Evolutionary conservation across 495 filamentous ascomycete genomes (phyloP).

Genomic region (Xylaria scruposa): DNA sequence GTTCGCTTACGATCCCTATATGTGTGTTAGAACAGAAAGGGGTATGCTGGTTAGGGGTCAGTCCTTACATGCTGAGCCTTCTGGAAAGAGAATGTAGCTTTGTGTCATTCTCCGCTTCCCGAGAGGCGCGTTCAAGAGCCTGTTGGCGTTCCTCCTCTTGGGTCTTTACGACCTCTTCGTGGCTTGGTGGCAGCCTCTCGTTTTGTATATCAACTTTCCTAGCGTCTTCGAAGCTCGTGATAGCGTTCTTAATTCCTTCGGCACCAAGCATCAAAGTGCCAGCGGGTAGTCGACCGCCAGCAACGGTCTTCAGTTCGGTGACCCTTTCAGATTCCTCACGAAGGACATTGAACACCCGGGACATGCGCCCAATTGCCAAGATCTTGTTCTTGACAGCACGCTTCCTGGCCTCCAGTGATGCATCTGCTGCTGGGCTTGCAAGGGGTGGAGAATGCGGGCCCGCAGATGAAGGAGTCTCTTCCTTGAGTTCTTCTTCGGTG

Average conservation of each 20-base stretch:
- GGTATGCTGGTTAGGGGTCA: neutral
- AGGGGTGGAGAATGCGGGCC: slow-evolving; percentile 76
- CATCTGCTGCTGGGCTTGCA: slow-evolving; percentile 61
- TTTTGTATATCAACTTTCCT: slow-evolving; percentile 97
- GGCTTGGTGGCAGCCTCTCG: slow-evolving; percentile 87
- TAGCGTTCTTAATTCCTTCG: slow-evolving; percentile 99
- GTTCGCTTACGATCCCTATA: slow-evolving; percentile 41
- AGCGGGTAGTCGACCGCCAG: slow-evolving; percentile 89
- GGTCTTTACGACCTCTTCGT: slow-evolving; percentile 86
- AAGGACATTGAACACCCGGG: slow-evolving; percentile 97
- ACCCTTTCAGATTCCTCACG: slow-evolving; percentile 97
- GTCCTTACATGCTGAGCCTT: slow-evolving; percentile 92
- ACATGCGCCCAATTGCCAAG: slow-evolving; percentile 93
- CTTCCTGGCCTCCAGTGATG: slow-evolving; percentile 89
- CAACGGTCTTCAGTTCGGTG: slow-evolving; percentile 95
- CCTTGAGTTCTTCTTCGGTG: slow-evolving; percentile 93
- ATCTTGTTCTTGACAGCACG: slow-evolving; percentile 99
- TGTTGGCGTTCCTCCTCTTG: slow-evolving; percentile 78
- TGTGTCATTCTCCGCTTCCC: slow-evolving; percentile 90
- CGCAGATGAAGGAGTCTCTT: slow-evolving; percentile 70
- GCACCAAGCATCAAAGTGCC: slow-evolving; percentile 98
- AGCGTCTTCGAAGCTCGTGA: slow-evolving; percentile 96
- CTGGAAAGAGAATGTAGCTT: slow-evolving; percentile 83
- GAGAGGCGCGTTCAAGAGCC: slow-evolving; percentile 81
- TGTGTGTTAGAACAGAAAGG: neutral